Percentiles rank a stretch among this genome's conserved stretches.
Evolutionary conservation across 129 eudicot genomes (phyloP).

Genomic region (Kitagawia praeruptora): DNA sequence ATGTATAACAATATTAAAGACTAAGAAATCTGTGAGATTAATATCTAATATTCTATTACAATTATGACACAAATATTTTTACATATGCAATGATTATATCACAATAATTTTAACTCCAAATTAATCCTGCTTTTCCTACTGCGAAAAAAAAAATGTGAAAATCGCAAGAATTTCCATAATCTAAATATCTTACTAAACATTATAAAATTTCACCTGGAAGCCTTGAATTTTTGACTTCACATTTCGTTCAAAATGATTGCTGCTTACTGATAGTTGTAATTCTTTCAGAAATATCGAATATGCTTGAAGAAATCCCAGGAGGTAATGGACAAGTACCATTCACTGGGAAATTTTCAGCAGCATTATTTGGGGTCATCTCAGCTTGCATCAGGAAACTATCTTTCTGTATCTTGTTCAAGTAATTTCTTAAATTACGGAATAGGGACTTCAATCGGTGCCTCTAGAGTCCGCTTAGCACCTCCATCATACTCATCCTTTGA

Average conservation of each 20-base stretch:
- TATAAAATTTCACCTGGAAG: too few species aligned
- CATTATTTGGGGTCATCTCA: not conserved
- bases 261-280: not conserved
- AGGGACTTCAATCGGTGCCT: not conserved
- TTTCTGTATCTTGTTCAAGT: not conserved
- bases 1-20: not conserved
- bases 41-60: not conserved
- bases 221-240: too few species aligned
- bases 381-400: not conserved
- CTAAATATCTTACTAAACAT: too few species aligned
- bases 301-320: conserved; percentile 10
- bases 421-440: not conserved
- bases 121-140: too few species aligned
- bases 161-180: too few species aligned
- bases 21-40: not conserved
- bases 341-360: not conserved
- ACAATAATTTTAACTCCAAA: not conserved
- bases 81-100: not conserved
- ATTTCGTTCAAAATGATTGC: not conserved
- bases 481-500: not conserved
- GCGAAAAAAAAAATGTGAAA: too few species aligned
- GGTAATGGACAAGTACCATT: not conserved
- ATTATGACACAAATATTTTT: not conserved
- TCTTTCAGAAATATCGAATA: conserved; percentile 22
- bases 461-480: not conserved